Evolutionary conservation across 140 eudicot genomes (phyloP).

Genomic region (Flaveria floridana): DNA sequence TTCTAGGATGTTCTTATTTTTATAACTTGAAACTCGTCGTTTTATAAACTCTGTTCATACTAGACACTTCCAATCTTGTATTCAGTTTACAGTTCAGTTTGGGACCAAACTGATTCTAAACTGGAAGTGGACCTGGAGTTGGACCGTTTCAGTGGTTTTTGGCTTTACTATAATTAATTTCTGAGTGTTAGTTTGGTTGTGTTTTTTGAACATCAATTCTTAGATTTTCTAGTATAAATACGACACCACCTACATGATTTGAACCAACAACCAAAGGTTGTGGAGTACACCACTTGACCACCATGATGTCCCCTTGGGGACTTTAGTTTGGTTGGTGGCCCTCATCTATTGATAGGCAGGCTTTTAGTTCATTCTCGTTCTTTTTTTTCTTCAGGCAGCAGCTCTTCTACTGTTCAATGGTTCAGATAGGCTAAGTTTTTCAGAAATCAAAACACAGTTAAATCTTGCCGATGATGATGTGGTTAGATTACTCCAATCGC

Average conservation of each 20-base stretch:
- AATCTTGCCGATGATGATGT: constrained; percentile 79
- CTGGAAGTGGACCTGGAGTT: background rate
- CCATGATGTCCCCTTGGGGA: too few species aligned
- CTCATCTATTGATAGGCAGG: background rate
- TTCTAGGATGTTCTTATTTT: background rate
- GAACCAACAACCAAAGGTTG: too few species aligned
- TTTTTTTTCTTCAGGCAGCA: constrained; percentile 50
- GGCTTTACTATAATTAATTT: background rate
- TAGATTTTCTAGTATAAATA: too few species aligned
- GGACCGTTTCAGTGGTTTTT: background rate
- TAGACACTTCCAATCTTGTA: background rate
- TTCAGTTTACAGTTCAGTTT: background rate
- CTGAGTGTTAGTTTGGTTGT: background rate
- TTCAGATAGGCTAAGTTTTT: constrained; percentile 57
- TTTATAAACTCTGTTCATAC: background rate
- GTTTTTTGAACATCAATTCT: too few species aligned
- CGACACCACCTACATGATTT: too few species aligned
- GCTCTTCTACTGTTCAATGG: constrained; percentile 60
- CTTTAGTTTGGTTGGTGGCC: background rate
- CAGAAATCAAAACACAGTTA: constrained; percentile 57
- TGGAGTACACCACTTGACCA: too few species aligned
- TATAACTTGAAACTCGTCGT: background rate
- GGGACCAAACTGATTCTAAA: background rate
- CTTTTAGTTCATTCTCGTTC: background rate
- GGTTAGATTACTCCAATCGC: constrained; percentile 61